Evolutionary conservation across 2,329 filamentous ascomycete genomes (phyloP).

Genomic region (Paracamarosporium sp.): DNA sequence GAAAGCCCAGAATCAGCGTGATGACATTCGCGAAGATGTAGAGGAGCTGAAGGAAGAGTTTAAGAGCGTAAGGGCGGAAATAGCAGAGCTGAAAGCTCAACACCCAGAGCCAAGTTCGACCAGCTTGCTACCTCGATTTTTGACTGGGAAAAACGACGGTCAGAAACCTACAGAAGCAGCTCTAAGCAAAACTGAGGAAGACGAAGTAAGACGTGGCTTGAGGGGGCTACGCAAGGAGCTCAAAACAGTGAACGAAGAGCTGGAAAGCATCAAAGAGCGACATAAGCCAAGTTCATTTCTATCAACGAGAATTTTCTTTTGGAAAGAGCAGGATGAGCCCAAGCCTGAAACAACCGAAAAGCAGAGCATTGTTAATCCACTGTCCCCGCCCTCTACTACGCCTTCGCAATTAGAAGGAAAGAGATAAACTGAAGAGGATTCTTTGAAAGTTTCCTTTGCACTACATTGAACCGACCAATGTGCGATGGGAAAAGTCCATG

Average conservation of each 20-base stretch:
- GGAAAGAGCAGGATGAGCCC: neutral
- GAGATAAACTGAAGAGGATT: neutral
- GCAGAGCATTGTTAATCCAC: neutral
- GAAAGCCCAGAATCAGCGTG: constrained; percentile 66
- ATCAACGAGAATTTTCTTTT: neutral
- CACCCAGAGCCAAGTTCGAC: constrained; percentile 33
- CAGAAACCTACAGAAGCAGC: constrained; percentile 34
- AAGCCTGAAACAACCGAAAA: neutral
- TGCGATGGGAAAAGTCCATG: neutral
- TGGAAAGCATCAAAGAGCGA: constrained; percentile 4
- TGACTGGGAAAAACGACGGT: constrained; percentile 27
- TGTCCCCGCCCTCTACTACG: neutral
- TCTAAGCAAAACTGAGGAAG: neutral
- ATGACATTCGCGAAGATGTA: constrained; percentile 66
- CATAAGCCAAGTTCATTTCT: neutral
- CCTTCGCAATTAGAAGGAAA: neutral
- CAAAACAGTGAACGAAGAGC: neutral
- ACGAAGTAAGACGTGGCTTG: constrained; percentile 2
- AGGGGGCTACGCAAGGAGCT: constrained; percentile 1
- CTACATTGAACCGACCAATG: neutral
- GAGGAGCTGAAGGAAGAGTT: constrained; percentile 61
- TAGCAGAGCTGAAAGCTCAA: constrained; percentile 49
- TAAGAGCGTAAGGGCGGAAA: constrained; percentile 45
- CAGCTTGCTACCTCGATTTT: constrained; percentile 35
- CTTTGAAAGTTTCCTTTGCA: neutral